A percentile compares a stretch with the other conserved stretches of the same genome.
Conservation (phyloP, 2,329 filamentous ascomycete species). For the Cytospora mali region DNA sequence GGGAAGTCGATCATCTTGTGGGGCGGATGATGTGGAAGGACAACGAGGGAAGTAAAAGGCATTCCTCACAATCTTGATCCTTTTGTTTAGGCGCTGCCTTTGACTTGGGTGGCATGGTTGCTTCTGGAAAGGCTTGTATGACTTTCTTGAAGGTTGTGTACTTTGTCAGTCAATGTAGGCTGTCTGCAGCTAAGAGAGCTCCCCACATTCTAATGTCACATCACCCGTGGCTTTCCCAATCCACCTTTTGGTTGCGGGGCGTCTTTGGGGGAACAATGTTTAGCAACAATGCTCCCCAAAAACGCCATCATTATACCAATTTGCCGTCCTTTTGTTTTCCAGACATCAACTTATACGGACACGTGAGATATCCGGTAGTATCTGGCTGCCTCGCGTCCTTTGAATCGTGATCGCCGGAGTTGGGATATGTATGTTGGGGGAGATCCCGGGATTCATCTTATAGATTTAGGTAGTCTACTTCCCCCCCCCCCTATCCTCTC, state of each 20-base stretch:
- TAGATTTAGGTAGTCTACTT: too few species aligned
- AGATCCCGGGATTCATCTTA: too few species aligned
- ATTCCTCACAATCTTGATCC: conserved; percentile 25
- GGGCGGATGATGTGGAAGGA: background rate
- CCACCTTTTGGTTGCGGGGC: conserved; percentile 7
- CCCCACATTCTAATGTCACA: conserved; percentile 6
- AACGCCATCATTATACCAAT: conserved; percentile 1
- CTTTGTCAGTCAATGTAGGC: conserved; percentile 8
- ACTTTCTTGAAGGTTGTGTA: background rate
- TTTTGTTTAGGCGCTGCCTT: conserved; percentile 28
- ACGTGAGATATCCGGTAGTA: background rate
- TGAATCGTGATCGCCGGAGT: background rate
- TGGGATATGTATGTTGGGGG: too few species aligned
- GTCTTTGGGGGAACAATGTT: conserved; percentile 11
- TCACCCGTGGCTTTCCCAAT: background rate
- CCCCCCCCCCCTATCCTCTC: too few species aligned
- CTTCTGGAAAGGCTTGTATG: conserved; percentile 3
- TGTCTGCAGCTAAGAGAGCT: conserved; percentile 12
- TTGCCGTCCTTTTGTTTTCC: background rate
- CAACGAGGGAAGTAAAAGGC: background rate
- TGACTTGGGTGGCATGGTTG: conserved; percentile 30
- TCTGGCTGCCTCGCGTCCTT: background rate
- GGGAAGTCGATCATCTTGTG: background rate
- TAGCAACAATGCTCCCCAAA: conserved; percentile 5
- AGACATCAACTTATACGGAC: background rate